A percentile compares a stretch with the other conserved stretches of the same genome.
These are phyloP conservation scores for Colletotrichum echinochloae DNA, from an alignment of 2,329 filamentous ascomycete genomes.

Conservation along the genomic window DNA sequence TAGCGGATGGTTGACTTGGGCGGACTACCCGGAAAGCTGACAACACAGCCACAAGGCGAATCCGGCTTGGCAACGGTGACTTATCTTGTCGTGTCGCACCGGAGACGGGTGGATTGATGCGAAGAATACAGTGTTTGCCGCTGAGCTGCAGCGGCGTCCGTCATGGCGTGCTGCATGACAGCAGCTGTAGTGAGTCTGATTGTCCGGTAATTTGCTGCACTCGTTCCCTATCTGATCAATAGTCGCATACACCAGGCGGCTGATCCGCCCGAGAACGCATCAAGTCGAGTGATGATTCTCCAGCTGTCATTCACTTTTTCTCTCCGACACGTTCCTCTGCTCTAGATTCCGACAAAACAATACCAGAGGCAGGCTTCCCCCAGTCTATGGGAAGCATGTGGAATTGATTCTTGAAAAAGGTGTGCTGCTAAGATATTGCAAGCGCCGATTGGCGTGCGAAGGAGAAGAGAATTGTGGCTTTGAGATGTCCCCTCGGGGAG, in stretches of 20 bases:
- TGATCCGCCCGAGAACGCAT: background rate
- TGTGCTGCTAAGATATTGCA: background rate
- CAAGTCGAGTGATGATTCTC: background rate
- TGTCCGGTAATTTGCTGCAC: background rate
- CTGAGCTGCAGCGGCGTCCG: background rate
- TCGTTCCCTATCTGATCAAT: background rate
- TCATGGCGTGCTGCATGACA: background rate
- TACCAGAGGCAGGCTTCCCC: background rate
- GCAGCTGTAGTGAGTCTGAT: background rate
- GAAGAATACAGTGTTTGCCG: background rate
- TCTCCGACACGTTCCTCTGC: background rate
- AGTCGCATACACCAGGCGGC: background rate
- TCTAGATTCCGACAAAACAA: background rate
- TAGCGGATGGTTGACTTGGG: background rate
- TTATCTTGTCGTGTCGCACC: background rate
- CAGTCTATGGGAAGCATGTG: background rate
- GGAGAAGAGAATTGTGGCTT: background rate
- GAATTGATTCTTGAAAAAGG: background rate
- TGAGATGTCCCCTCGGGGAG: conserved; percentile 52
- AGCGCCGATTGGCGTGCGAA: background rate
- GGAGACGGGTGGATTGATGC: background rate
- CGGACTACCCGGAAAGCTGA: background rate
- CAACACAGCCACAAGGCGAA: background rate
- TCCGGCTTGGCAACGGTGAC: background rate
- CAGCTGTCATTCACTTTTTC: background rate